Base-by-base conservation (phyloP, 495 filamentous ascomycete species). In the Podospora bellae-mahoneyi region DNA sequence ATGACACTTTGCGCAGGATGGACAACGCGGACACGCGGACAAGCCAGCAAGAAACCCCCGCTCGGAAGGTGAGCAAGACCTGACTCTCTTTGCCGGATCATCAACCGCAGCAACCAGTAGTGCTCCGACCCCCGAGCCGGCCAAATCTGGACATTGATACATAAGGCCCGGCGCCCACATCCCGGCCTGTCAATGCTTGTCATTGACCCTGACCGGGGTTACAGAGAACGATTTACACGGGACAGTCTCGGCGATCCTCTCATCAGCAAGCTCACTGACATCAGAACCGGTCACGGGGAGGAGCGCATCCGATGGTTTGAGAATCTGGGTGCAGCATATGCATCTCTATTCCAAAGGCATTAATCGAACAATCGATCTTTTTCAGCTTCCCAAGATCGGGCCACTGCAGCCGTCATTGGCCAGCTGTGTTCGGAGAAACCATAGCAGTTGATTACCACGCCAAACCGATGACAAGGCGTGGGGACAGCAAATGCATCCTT, bases 341-440 rank as follows among this genome's bases (percentile, higher is more conserved):
- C 18, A 63, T 39, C 28, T 13, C 10, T 34, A 19, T 4, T 4
- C 19, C 61, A 34, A 4, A 58, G 23, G 9, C 55, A 58, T 58
- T 1, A 58, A 58, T 58, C 55, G 55, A 20, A n/a, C 55, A 58
- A 58, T 63, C 61, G 32, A 63, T 63, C 30, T 34, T 23, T 28
- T 61, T 27, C 19, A 34, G n/a, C 30, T 32, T 32, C 61, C 61
- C 32, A 20, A 44, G 61, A 63, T 63, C 61, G 30, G 27, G 61
- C 5, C 15, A 48, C 61, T 63, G 61, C 61, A 63, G n/a, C 28
- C 20, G 19, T 34, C 28, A 63, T 63, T 63, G 61, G 61, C 61
- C 34, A 32, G 32, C 19, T 32, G n/a, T 20, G 20, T 4, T 63
- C 61, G 61, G 61, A 48, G 48, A n/a, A 32, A 30, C 13, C 16